Evolutionary conservation across 768 basidiomycete species (phyloP), one percentile per base, ranked within the genome.

Genomic region (Suillus variegatus): DNA sequence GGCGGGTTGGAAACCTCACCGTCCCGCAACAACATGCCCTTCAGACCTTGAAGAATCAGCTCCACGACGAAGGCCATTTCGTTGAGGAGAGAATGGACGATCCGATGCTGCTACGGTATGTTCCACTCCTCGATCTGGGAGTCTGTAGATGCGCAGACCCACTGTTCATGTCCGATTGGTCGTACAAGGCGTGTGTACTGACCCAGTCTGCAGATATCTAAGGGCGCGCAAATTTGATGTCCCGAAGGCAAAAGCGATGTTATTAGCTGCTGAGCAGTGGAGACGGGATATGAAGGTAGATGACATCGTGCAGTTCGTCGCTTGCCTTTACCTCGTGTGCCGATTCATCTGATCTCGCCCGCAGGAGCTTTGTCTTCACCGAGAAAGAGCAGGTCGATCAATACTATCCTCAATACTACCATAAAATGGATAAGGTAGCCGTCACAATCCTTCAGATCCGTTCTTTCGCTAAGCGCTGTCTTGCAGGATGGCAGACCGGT

Each of bases 371-470:
- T 74, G 87, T 91, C 61, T 98, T 96, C 78, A 85, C 85, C 64
- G 95, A 97, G 78, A 90, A 89, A 73, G 79, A 77, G 44, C 84
- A 88, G 70, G 95, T 98, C 9, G 87, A 95, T 83, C 91, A 93
- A 79, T 94, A 91, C 72, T 99, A 97, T 73, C 95, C 96, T 2
- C 95, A 97, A 72, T 97, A 86, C 78, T 97, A 98, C 77, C 97
- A 99, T 82, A 96, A 94, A 82, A 91, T 83, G 69, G 97, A 99
- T 84, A 95, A 90, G 84, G 94, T 94, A 63, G 46, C 38, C 47
- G 36, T 62, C 47, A 46, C 44, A 6, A 18, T 4, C 43, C 32
- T 57, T 7, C 47, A 46, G 60, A 46, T 58, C 55, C 13, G 9
- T 38, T 43, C 28, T 20, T 28, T 69, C 40, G 57, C 62, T 55